These are phyloP conservation scores for Lichtheimia ramosa DNA, from an alignment of 371 early-diverging fungal genomes.

Conservation along the genomic window DNA sequence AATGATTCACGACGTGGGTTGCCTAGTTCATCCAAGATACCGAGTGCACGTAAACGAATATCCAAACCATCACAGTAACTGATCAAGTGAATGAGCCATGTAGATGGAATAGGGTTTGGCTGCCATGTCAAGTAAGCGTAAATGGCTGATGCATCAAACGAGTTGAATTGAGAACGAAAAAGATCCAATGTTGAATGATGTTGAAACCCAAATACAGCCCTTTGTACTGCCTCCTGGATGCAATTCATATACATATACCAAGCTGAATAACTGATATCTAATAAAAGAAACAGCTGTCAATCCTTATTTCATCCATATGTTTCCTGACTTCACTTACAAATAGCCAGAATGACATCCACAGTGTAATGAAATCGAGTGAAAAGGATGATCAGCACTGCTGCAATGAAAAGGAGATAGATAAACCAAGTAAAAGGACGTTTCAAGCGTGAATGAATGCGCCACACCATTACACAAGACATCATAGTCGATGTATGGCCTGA, in stretches of 20 bases:
- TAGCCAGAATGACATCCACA: conserved; percentile 67
- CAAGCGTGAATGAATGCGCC: conserved; percentile 62
- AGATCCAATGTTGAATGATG: conserved; percentile 24
- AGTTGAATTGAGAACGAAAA: conserved; percentile 20
- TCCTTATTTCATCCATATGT: neutral
- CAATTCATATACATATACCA: conserved; percentile 37
- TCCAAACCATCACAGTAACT: conserved; percentile 42
- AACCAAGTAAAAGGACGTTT: conserved; percentile 46
- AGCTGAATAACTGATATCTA: conserved; percentile 34
- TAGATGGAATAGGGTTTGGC: conserved; percentile 23
- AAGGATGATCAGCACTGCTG: conserved; percentile 60
- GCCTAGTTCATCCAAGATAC: conserved; percentile 29
- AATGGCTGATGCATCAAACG: conserved; percentile 14
- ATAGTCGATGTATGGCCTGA: conserved; percentile 74
- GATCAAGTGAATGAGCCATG: conserved; percentile 32
- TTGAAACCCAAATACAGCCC: conserved; percentile 30
- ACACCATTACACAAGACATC: conserved; percentile 58
- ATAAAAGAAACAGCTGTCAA: neutral
- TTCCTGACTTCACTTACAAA: conserved; percentile 46
- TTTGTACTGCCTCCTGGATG: conserved; percentile 30
- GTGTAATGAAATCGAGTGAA: conserved; percentile 71
- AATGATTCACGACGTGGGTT: conserved; percentile 4
- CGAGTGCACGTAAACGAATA: conserved; percentile 32
- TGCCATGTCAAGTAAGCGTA: conserved; percentile 38
- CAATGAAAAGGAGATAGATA: conserved; percentile 47